phyloP scores from a whole-genome alignment of 371 early-diverging fungal genomes.

The Rhizomucor pusillus region DNA sequence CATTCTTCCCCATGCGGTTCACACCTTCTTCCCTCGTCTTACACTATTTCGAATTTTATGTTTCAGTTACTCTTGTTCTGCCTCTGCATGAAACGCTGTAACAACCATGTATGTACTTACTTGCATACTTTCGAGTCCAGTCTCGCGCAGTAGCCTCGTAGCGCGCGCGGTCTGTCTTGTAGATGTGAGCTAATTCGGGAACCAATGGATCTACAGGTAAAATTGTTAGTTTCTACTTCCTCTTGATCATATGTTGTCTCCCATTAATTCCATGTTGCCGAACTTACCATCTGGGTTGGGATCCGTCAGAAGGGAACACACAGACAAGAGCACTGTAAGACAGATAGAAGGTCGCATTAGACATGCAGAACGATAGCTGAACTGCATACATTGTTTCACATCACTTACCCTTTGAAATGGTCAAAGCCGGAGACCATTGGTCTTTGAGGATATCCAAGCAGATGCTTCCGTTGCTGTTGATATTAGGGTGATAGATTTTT shows the following conservation, averaged over 20 bases:
- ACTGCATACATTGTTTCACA: conserved; percentile 4
- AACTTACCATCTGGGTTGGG: conserved; percentile 89
- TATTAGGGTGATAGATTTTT: conserved; percentile 98
- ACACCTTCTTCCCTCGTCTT: neutral
- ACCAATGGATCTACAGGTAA: conserved; percentile 76
- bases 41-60: neutral
- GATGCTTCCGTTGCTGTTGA: conserved; percentile 98
- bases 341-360: neutral
- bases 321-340: conserved; percentile 85
- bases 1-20: no score
- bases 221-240: no score
- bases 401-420: conserved; percentile 85
- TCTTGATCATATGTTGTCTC: neutral
- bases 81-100: no score
- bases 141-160: conserved; percentile 91
- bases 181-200: conserved; percentile 96
- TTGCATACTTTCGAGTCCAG: conserved; percentile 92
- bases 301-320: conserved; percentile 97
- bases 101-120: conserved; percentile 23
- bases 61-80: neutral
- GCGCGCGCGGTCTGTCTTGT: conserved; percentile 90
- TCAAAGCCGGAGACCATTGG: conserved; percentile 99
- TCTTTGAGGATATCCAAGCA: conserved; percentile 98
- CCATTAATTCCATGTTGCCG: neutral
- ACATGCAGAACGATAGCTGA: no score